Percentiles rank a stretch among this genome's conserved stretches.
Evolutionary conservation across 805 yeast genomes (phyloP).

Genomic region (Metschnikowia hibisci): DNA sequence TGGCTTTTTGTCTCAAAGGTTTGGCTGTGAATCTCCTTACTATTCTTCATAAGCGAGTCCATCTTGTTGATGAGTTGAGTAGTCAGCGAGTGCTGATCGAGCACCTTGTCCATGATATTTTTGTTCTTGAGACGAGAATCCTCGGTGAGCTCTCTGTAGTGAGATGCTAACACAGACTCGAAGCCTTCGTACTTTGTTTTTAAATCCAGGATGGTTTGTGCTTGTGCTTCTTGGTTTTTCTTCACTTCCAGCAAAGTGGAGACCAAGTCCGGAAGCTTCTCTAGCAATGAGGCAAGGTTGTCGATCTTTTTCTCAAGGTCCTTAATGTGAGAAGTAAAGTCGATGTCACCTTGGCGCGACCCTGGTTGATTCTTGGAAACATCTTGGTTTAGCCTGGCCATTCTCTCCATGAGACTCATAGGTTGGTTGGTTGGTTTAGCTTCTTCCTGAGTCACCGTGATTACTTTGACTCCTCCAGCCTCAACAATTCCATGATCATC

Average conservation of each 20-base stretch:
- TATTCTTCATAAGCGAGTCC: constrained; percentile 38
- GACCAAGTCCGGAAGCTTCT: neutral
- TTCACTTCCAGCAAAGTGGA: constrained; percentile 4
- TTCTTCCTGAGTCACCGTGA: constrained; percentile 12
- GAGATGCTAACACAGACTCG: constrained; percentile 26
- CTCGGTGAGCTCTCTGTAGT: constrained; percentile 30
- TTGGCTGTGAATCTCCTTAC: constrained; percentile 32
- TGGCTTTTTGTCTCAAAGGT: constrained; percentile 12
- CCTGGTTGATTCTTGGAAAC: neutral
- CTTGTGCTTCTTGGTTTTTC: constrained; percentile 18
- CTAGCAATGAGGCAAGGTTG: neutral
- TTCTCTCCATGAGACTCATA: constrained; percentile 30
- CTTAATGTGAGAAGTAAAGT: neutral
- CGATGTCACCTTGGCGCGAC: neutral
- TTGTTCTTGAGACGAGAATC: constrained; percentile 32
- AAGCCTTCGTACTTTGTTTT: constrained; percentile 22
- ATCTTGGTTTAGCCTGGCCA: constrained; percentile 9
- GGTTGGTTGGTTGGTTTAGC: neutral
- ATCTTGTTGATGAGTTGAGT: constrained; percentile 35
- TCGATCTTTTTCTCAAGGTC: constrained; percentile 3
- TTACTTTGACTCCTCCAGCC: constrained; percentile 35
- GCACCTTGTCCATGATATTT: constrained; percentile 39
- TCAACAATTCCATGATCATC: constrained; percentile 52
- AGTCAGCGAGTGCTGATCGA: constrained; percentile 36
- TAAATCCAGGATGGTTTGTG: constrained; percentile 17